Base-by-base conservation (phyloP, 176 grass and related monocot genomes). In the Tillandsia leiboldiana region DNA sequence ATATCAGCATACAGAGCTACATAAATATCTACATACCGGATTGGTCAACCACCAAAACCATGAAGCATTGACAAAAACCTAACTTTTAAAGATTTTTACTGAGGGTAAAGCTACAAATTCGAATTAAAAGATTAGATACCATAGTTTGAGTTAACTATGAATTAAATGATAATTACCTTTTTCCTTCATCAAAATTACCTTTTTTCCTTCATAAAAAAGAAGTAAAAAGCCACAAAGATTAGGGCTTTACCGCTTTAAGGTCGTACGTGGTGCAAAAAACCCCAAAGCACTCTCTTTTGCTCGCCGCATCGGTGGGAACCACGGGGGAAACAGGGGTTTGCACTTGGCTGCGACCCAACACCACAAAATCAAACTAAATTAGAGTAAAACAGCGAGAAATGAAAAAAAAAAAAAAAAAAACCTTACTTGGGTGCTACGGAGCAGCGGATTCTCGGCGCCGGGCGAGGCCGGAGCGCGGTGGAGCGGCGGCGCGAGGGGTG, bases 221-320 rank as follows among this genome's bases (percentile, higher is more conserved):
- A 59, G 2, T 51, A 61, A 12, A 33, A 42, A 42, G 7, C 33
- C 33, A 42, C 33, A 42, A 42, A 42, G 33, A 42, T 11, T 17
- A 10, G 18, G 9, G 22, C 81, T 75, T 84, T 72, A 97, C 93
- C 84, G 73, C 81, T 75, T 79, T 78, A 57, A 97, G 88, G 48
- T 97, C 89, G 68, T 97, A 97, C 70, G 82, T 97, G 65, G 74
- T 92, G 81, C 89, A 90, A 74, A 97, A 97, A 57, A 97, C 84
- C 67, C 89, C 93, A 73, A 71, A 97, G 64, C 89, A 90, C 14
- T 90, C 89, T 20, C 42, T 72, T 24, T 63, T 75, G 24, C 18
- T 71, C 72, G n/a, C 49, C 20, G 10, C 69, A 9, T 24, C 73
- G 23, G 68, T 66, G 22, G 69, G 51, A 68, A 66, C 49, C 1